These are phyloP conservation scores for Dalechampia spathulata DNA, from an alignment of 441 rosid genomes.

Conservation along the genomic window DNA sequence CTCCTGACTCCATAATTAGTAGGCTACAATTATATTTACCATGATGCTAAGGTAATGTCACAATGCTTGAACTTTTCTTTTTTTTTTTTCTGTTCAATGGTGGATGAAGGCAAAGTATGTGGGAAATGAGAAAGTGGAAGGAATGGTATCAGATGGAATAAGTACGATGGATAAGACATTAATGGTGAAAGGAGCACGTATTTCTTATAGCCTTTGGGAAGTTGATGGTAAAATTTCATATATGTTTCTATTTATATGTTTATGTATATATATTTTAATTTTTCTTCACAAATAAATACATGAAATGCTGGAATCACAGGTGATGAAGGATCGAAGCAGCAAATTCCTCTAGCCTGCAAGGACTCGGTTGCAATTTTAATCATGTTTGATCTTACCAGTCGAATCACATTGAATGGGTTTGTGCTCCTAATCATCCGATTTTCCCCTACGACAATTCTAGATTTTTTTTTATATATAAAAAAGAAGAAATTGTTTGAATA, in stretches of 20 bases:
- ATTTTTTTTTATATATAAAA: too few species aligned
- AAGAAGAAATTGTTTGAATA: not conserved
- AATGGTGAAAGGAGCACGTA: slow-evolving; percentile 56
- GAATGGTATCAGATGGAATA: slow-evolving; percentile 38
- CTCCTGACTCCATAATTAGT: too few species aligned
- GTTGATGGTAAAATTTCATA: slow-evolving; percentile 39
- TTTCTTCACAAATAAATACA: too few species aligned
- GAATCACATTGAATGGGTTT: slow-evolving; percentile 59
- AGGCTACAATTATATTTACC: too few species aligned
- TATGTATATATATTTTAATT: too few species aligned
- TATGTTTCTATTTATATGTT: not conserved
- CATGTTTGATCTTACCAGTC: slow-evolving; percentile 78
- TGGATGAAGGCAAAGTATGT: slow-evolving; percentile 60
- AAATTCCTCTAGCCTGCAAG: slow-evolving; percentile 56
- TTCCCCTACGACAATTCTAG: too few species aligned
- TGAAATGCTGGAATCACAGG: slow-evolving; percentile 27
- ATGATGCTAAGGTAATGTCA: too few species aligned
- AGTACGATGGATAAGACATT: slow-evolving; percentile 62
- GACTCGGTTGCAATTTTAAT: slow-evolving; percentile 76
- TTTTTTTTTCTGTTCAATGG: not conserved
- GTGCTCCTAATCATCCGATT: not conserved
- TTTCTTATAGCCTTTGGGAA: slow-evolving; percentile 80
- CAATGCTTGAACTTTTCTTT: not conserved
- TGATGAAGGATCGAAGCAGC: slow-evolving; percentile 34
- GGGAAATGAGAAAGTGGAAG: slow-evolving; percentile 40